A percentile compares a stretch with the other conserved stretches of the same genome.
Conservation (phyloP, 1,284 basidiomycete genomes). For the Fistulina hepatica region DNA sequence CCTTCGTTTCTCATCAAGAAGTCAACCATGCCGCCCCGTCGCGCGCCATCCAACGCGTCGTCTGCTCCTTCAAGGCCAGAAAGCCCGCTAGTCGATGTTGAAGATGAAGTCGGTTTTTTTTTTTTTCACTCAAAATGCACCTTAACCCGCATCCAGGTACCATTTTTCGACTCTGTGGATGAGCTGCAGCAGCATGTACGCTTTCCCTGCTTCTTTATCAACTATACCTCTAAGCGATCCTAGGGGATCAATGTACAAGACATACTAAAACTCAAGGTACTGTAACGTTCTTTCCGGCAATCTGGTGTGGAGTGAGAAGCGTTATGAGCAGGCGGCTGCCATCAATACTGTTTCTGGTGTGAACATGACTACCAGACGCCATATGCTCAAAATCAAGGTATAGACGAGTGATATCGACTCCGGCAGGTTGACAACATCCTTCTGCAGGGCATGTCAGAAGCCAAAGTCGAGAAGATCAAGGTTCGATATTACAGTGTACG, state of each 20-base stretch:
- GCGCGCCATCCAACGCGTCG: conserved; percentile 33
- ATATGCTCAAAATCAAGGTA: conserved; percentile 87
- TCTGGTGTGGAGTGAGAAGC: conserved; percentile 2
- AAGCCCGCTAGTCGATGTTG: conserved; percentile 28
- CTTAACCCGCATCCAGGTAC: conserved; percentile 26
- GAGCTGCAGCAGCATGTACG: conserved; percentile 81
- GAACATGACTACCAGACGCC: conserved; percentile 77
- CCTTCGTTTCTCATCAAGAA: no score
- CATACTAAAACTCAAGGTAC: conserved; percentile 82
- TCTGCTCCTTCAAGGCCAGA: conserved; percentile 30
- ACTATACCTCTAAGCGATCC: conserved; percentile 3
- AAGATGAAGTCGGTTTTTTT: conserved; percentile 26
- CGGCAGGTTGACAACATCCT: conserved; percentile 1
- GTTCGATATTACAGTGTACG: conserved; percentile 27
- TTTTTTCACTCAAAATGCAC: conserved; percentile 1
- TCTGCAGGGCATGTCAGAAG: conserved; percentile 72
- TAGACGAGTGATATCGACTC: conserved; percentile 12
- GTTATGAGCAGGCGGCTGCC: conserved; percentile 43
- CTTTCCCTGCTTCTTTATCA: conserved; percentile 9
- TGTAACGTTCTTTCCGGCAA: conserved; percentile 4
- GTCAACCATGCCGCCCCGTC: conserved; percentile 36
- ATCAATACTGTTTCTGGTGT: conserved; percentile 75
- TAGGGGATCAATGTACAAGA: conserved; percentile 93
- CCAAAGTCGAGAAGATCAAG: conserved; percentile 95
- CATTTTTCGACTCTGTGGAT: conserved; percentile 71